phyloP scores from a whole-genome alignment of 2,329 filamentous ascomycete genomes.

The Dactylellina sp. region DNA sequence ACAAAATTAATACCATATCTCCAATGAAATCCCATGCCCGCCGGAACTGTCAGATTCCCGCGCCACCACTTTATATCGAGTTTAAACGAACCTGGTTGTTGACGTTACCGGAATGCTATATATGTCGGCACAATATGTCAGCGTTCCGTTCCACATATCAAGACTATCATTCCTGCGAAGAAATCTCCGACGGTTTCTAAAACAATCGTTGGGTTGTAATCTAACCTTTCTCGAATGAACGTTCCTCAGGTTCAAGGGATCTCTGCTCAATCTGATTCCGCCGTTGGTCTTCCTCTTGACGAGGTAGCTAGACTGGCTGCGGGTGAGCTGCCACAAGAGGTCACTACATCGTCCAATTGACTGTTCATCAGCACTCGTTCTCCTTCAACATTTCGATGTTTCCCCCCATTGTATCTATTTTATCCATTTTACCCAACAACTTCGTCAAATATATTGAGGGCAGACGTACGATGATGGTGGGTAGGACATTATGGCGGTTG shows the following conservation, averaged over 20 bases:
- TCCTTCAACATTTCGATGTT: slow-evolving; percentile 7
- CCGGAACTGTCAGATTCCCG: slow-evolving; percentile 33
- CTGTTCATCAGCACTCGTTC: slow-evolving; percentile 30
- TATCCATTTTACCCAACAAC: neutral
- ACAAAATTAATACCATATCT: slow-evolving; percentile 42
- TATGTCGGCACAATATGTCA: slow-evolving; percentile 29
- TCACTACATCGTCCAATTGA: slow-evolving; percentile 34
- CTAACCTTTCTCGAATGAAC: slow-evolving; percentile 86
- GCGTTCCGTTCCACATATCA: slow-evolving; percentile 49
- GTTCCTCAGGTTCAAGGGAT: slow-evolving; percentile 93
- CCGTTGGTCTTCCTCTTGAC: slow-evolving; percentile 86
- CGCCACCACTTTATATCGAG: slow-evolving; percentile 18
- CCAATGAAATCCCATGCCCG: slow-evolving; percentile 11
- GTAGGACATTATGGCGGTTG: slow-evolving; percentile 46
- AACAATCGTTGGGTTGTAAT: slow-evolving; percentile 2
- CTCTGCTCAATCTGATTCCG: slow-evolving; percentile 89
- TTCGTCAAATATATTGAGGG: slow-evolving; percentile 3
- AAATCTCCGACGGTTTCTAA: slow-evolving; percentile 25
- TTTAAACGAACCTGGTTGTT: slow-evolving; percentile 52
- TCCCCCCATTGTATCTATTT: slow-evolving; percentile 7
- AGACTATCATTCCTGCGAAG: slow-evolving; percentile 38
- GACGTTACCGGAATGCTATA: slow-evolving; percentile 52
- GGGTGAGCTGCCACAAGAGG: slow-evolving; percentile 66
- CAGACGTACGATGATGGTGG: slow-evolving; percentile 40
- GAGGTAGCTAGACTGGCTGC: slow-evolving; percentile 88